Conservation (phyloP, 2,329 filamentous ascomycete species). For the Cercospora sesami region DNA sequence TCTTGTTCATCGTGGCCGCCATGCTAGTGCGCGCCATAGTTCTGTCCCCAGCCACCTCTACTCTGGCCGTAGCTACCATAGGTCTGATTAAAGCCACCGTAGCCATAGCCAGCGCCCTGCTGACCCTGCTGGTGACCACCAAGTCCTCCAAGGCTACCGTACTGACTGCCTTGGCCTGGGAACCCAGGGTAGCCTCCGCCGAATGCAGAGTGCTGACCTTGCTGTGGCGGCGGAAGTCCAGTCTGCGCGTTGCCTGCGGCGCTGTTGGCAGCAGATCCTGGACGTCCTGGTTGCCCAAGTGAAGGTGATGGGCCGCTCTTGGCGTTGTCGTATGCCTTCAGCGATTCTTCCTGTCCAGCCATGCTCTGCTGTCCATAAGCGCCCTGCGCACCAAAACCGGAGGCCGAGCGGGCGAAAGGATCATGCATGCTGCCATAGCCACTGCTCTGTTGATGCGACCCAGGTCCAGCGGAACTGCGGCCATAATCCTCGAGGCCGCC, state of each 20-base stretch:
- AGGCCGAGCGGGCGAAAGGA: conserved; percentile 59
- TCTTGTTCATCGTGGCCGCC: conserved; percentile 5
- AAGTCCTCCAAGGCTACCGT: conserved; percentile 53
- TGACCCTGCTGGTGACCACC: conserved; percentile 48
- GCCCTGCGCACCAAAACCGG: conserved; percentile 55
- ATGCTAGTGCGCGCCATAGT: conserved; percentile 36
- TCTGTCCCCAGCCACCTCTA: conserved; percentile 39
- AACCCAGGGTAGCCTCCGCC: conserved; percentile 56
- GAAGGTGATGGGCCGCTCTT: conserved; percentile 58
- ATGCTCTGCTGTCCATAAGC: conserved; percentile 54
- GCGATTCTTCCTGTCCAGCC: conserved; percentile 50
- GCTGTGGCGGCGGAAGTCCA: conserved; percentile 55
- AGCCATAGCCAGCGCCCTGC: conserved; percentile 42
- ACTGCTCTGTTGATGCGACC: conserved; percentile 55
- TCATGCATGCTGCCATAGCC: conserved; percentile 58
- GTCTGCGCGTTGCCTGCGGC: conserved; percentile 53
- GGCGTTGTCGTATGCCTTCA: conserved; percentile 61
- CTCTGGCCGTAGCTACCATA: conserved; percentile 36
- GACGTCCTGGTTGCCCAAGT: conserved; percentile 62
- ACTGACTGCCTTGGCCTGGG: conserved; percentile 52
- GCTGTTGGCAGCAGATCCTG: conserved; percentile 63
- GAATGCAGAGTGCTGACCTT: conserved; percentile 58
- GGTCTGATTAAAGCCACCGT: conserved; percentile 39
- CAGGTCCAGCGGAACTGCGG: conserved; percentile 54
- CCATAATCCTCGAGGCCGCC: conserved; percentile 59